These are phyloP conservation scores for Chloropicon primus DNA, from an alignment of 139 green algal genomes.

Conservation along the genomic window DNA sequence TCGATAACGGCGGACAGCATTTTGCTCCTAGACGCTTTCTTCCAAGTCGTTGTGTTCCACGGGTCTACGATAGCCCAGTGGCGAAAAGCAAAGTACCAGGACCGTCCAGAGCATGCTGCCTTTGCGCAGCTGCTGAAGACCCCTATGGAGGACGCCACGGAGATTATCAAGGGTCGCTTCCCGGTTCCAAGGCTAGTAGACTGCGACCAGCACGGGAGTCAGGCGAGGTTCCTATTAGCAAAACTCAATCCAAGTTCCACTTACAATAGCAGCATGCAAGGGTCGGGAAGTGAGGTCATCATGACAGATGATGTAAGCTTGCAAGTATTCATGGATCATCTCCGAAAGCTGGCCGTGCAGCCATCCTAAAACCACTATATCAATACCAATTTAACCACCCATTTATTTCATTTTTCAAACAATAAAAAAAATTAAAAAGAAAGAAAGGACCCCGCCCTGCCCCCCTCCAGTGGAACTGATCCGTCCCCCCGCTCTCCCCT, in stretches of 20 bases:
- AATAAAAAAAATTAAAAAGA: no score
- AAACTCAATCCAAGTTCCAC: conserved; percentile 91
- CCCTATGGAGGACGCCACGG: conserved; percentile 22
- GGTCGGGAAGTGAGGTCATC: conserved; percentile 67
- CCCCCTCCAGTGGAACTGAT: no score
- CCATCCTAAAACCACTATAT: no score
- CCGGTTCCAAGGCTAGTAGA: conserved; percentile 81
- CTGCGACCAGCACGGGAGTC: conserved; percentile 89
- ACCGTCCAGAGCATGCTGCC: conserved; percentile 61
- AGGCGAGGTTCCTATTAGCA: conserved; percentile 92
- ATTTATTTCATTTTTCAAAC: no score
- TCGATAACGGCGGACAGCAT: conserved; percentile 85
- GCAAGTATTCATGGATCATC: conserved; percentile 83
- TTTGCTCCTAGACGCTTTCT: conserved; percentile 94
- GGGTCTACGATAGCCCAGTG: conserved; percentile 80
- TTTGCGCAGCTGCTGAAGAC: conserved; percentile 72
- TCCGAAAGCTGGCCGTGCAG: no score
- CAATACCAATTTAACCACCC: no score
- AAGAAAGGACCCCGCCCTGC: no score
- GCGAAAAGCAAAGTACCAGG: conserved; percentile 81
- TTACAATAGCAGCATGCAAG: conserved; percentile 47
- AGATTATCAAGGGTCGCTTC: conserved; percentile 51
- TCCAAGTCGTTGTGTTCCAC: conserved; percentile 90
- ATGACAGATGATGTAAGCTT: conserved; percentile 93
- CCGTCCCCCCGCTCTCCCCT: no score